Base-by-base conservation (phyloP, 2,329 filamentous ascomycete genomes). In the Phialophora macrospora region DNA sequence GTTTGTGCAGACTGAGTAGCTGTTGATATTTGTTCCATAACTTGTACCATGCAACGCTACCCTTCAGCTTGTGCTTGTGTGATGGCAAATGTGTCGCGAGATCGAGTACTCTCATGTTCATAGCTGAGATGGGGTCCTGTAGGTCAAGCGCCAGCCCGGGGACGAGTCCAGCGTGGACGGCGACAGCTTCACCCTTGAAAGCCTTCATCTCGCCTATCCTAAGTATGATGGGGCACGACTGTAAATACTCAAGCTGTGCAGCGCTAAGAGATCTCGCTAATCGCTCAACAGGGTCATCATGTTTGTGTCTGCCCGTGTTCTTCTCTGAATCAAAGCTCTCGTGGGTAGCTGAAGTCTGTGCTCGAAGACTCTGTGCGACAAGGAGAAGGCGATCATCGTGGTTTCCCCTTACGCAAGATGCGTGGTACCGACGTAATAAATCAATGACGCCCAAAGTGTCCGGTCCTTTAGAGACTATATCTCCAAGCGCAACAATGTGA, bases 51-150 rank as follows among this genome's bases (percentile, higher is more conserved):
- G 84, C 84, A 38, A 85, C 82, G 58, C 89, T 68, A 34, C 90
- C 4, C 75, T 77, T 60, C 72, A 77, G 68, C 73, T 81, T 68
- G 80, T 80, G 60, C 80, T 86, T 3, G 34, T 71, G 65, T 2
- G 71, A 72, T 7, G 87, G 88, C 12, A 86, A 78, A 65, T 87
- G 83, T 11, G 86, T 88, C 11, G 82, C 79, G 20, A 88, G 83
- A 71, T 90, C 83, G 61, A 97, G 85, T 6, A 88, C 91, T 63
- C 93, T 88, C 91, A 99, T 96, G 75, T 92, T 95, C 93, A 97
- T 97, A 48, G 91, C 90, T 59, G 90, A 88, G 76, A 87, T 88
- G 0, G 93, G 90, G 76, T 97, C 86, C 72, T 90, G 94, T 59
- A 84, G 81, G 54, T 88, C 82, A 14, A 96, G 81, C 0, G 85